phyloP scores from a whole-genome alignment of 2,329 filamentous ascomycete species.

The Periconia macrospinosa region DNA sequence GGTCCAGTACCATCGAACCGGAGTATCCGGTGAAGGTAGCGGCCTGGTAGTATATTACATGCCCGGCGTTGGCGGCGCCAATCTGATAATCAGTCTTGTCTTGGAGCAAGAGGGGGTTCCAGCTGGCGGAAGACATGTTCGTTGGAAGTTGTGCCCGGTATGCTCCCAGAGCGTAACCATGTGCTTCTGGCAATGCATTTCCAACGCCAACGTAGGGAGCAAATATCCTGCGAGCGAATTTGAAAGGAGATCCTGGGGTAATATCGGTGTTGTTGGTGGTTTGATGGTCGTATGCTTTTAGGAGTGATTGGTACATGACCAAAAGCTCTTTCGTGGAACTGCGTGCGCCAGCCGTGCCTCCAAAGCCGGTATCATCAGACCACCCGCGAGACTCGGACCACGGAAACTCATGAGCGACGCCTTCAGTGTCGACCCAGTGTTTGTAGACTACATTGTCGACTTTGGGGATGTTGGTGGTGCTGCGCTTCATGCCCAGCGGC shows the following conservation, averaged over 20 bases:
- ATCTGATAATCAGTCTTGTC: background rate
- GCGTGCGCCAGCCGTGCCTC: background rate
- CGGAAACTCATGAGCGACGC: background rate
- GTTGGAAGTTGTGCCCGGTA: background rate
- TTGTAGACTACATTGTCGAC: background rate
- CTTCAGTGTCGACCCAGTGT: background rate
- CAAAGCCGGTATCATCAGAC: background rate
- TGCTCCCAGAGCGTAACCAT: no score
- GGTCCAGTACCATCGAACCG: background rate
- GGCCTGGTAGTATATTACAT: background rate
- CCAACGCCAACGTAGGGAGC: background rate
- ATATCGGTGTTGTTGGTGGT: background rate
- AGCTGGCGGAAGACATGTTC: background rate
- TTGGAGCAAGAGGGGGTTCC: background rate
- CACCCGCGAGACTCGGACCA: background rate
- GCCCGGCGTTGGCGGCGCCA: background rate
- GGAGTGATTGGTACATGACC: background rate
- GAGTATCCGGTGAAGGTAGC: background rate
- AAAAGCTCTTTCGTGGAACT: background rate
- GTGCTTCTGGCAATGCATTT: background rate
- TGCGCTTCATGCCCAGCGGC: background rate
- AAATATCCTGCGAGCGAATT: background rate
- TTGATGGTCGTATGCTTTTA: background rate
- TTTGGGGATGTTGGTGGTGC: background rate
- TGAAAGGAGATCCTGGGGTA: background rate